A percentile compares a stretch with the other conserved stretches of the same genome.
phyloP scores from a whole-genome alignment of 129 eudicot species.

The Smallanthus sonchifolius region DNA sequence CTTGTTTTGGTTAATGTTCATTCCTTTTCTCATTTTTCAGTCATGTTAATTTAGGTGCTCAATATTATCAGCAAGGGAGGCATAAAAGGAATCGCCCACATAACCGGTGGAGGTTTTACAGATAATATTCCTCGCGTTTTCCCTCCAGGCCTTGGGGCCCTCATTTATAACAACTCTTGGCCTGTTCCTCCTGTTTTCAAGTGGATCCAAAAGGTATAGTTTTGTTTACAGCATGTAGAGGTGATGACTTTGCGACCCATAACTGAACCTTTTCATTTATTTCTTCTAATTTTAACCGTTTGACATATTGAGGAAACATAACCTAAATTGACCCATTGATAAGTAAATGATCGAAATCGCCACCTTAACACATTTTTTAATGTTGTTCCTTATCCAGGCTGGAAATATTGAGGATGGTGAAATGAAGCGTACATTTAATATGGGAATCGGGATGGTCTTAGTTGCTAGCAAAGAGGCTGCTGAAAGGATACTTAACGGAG shows the following conservation, averaged over 20 bases:
- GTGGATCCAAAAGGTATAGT: slow-evolving; percentile 81
- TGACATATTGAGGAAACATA: background rate
- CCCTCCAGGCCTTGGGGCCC: slow-evolving; percentile 85
- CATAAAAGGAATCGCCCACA: slow-evolving; percentile 89
- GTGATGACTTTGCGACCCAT: background rate
- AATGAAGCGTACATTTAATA: slow-evolving; percentile 83
- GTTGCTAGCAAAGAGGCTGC: slow-evolving; percentile 69
- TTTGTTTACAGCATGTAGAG: background rate
- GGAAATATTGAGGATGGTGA: slow-evolving; percentile 71
- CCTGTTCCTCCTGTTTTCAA: slow-evolving; percentile 77
- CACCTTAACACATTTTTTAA: background rate
- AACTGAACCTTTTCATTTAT: background rate
- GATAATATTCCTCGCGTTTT: slow-evolving; percentile 88
- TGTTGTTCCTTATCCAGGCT: slow-evolving; percentile 29
- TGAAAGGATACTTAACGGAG: slow-evolving; percentile 48
- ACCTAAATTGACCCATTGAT: background rate
- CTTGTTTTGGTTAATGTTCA: background rate
- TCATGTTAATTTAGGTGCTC: slow-evolving; percentile 52
- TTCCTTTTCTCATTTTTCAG: background rate
- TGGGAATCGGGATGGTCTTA: slow-evolving; percentile 94
- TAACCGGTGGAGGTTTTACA: slow-evolving; percentile 93
- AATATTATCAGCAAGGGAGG: slow-evolving; percentile 81
- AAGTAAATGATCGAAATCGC: background rate
- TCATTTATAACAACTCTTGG: slow-evolving; percentile 62
- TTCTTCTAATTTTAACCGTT: background rate